Conservation (phyloP, 1,284 basidiomycete species). For the Trichosporon asahii region DNA sequence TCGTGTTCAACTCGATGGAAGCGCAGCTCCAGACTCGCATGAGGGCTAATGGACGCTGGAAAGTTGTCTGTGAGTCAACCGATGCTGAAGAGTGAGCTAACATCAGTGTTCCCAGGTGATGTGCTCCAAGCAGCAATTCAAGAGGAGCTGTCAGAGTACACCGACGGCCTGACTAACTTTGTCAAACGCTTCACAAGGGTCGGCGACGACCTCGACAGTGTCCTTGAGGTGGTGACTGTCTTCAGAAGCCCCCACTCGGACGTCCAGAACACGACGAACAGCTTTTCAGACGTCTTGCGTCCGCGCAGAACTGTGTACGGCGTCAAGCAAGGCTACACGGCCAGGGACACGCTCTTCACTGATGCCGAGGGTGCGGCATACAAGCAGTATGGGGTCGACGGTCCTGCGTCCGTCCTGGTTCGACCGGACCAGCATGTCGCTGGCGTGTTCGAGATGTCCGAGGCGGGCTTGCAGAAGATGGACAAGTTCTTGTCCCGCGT, state of each 20-base stretch:
- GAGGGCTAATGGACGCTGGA: not conserved
- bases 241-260: not conserved
- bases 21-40: not conserved
- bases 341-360: not conserved
- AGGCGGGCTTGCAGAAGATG: not conserved
- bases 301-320: not conserved
- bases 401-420: not conserved
- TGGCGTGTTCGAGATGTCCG: not conserved
- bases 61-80: not conserved
- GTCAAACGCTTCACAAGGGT: not conserved
- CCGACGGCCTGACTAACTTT: not conserved
- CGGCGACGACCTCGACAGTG: not conserved
- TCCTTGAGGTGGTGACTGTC: not conserved
- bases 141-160: not conserved
- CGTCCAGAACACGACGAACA: not conserved
- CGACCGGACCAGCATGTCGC: not conserved
- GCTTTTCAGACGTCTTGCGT: not conserved
- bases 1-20: not conserved
- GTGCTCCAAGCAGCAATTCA: not conserved
- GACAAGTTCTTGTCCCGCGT: not conserved
- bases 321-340: not conserved
- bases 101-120: constrained; percentile 1
- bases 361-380: not conserved
- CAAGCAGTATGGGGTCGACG: not conserved
- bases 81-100: not conserved